Base-by-base conservation (phyloP, 768 basidiomycete species). In the Tulasnella sp. region DNA sequence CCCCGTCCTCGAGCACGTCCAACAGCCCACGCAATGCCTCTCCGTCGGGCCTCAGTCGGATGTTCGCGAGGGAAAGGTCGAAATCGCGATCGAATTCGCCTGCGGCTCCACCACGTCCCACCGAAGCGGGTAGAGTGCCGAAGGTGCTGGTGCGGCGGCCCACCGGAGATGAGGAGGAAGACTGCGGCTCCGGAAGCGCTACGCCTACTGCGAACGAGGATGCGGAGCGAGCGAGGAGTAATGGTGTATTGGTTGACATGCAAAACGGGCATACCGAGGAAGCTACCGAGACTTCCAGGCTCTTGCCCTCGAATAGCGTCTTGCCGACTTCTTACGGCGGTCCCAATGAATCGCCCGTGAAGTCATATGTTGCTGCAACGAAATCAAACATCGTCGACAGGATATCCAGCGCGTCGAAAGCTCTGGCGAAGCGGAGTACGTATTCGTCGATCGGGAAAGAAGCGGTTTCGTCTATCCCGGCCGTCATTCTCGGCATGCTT, bases 401-500 rank as follows among this genome's bases (percentile, higher is more conserved):
- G 32, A 67, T 67, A 26, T 67, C 61, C 61, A 67, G 26, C 61
- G 61, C 61, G 26, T 67, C 61, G 18, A 67, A 32, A 18, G 61
- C 61, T 15, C 15, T 67, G 26, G 61, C 61, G 61, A 67, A 67
- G 26, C 61, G 61, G 5, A 55, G 35, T 13, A 70, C 69, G 39
- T 77, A 77, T 70, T 73, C 40, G 20, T 20, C 37, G 26, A 39
- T 70, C 48, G 70, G 40, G 29, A 37, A 35, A 4, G 77, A 77
- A 35, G 77, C 40, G 9, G 70, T 44, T 32, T 51, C 40, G 23
- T 70, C 44, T 39, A 29, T 96, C n/a, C 96, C 96, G 0, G 93
- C 95, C 0, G 94, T 96, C 3, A 82, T 95, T 20, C 86, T 98
- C 32, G 97, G 96, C 9, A 88, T 90, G 80, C 83, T 98, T 48